A percentile compares a stretch with the other conserved stretches of the same genome.
Conservation (phyloP, 1,284 basidiomycete genomes). For the Cutaneotrichosporon spelunceum region DNA sequence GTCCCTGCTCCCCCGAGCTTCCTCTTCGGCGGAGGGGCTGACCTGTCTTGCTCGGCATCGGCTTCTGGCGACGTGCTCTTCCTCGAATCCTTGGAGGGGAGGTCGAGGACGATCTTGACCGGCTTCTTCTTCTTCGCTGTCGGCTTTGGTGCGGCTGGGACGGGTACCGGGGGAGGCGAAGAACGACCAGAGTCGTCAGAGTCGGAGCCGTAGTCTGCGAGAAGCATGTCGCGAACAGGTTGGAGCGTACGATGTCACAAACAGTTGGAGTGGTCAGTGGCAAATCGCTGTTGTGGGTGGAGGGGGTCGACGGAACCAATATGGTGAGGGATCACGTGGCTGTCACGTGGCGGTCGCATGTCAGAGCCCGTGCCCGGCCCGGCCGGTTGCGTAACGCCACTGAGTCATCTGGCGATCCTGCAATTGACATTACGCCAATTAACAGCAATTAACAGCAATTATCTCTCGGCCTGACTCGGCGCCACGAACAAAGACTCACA, state of each 20-base stretch:
- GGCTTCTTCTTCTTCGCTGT: slow-evolving; percentile 36
- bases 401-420: too few relatives aligned
- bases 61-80: not conserved
- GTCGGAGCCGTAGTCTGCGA: slow-evolving; percentile 50
- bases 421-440: too few relatives aligned
- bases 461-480: not conserved
- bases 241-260: too few relatives aligned
- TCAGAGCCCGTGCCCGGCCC: too few relatives aligned
- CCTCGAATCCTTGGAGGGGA: slow-evolving; percentile 25
- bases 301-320: too few relatives aligned
- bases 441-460: too few relatives aligned
- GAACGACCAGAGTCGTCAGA: slow-evolving; percentile 24
- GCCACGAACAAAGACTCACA: not conserved
- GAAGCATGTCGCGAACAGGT: slow-evolving; percentile 33
- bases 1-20: slow-evolving; percentile 25
- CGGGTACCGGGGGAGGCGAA: slow-evolving; percentile 6
- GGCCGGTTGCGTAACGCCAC: too few relatives aligned
- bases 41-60: slow-evolving; percentile 4
- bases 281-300: not conserved
- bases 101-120: slow-evolving; percentile 47
- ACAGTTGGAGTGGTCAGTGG: not conserved
- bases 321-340: too few relatives aligned
- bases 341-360: too few relatives aligned
- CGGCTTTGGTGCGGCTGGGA: slow-evolving; percentile 9
- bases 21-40: slow-evolving; percentile 24